Evolutionary conservation across 2,329 filamentous ascomycete species (phyloP).

Genomic region (Fusarium transvaalense): DNA sequence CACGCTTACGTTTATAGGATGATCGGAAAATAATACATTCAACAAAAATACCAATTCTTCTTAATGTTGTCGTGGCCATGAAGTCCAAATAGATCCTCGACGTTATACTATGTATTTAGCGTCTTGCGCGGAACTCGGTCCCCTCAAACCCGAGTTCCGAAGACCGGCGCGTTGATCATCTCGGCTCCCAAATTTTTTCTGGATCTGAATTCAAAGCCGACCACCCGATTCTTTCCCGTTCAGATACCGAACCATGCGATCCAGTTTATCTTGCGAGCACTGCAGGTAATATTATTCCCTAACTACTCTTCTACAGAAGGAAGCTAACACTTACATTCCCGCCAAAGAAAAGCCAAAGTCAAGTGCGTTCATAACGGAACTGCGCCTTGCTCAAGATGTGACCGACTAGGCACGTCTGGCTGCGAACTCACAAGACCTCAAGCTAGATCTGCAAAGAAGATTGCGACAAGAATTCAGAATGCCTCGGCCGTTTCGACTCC

Average conservation of each 20-base stretch:
- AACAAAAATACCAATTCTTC: too few species aligned
- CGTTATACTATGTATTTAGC: not conserved
- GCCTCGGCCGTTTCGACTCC: not conserved
- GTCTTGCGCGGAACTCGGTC: not conserved
- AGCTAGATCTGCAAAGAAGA: slow-evolving; percentile 14
- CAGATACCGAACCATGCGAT: slow-evolving; percentile 45
- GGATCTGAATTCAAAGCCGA: slow-evolving; percentile 24
- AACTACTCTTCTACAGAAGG: rapidly evolving
- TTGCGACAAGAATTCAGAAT: slow-evolving; percentile 9
- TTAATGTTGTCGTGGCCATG: too few species aligned
- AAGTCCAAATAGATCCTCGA: too few species aligned
- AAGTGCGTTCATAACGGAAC: slow-evolving; percentile 52
- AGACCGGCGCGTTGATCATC: slow-evolving; percentile 6
- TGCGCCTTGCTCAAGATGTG: slow-evolving; percentile 51
- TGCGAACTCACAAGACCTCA: slow-evolving; percentile 46
- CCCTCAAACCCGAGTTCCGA: slow-evolving; percentile 23
- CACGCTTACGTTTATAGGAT: too few species aligned
- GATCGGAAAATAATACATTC: too few species aligned
- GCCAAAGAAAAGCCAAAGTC: slow-evolving; percentile 51
- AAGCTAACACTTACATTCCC: not conserved
- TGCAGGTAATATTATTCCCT: slow-evolving; percentile 45
- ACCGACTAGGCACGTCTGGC: slow-evolving; percentile 41
- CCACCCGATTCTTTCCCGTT: slow-evolving; percentile 8
- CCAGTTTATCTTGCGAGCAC: slow-evolving; percentile 53
- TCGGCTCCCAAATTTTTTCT: not conserved